phyloP scores from a whole-genome alignment of 805 yeast genomes.

The Hanseniaspora vineae region DNA sequence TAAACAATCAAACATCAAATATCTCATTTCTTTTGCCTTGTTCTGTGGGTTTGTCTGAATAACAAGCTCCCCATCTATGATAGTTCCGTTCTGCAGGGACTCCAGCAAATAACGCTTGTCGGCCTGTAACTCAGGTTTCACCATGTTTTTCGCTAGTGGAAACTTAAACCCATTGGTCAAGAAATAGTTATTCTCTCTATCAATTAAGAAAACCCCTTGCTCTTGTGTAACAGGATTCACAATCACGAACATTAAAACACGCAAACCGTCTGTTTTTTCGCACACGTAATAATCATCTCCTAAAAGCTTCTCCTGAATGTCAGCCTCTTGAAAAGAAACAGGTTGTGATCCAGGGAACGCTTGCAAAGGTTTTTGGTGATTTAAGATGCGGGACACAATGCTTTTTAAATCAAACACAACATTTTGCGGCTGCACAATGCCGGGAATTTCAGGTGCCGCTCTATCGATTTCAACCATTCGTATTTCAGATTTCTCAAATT shows the following conservation, averaged over 20 bases:
- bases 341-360: slow-evolving; percentile 92
- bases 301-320: slow-evolving; percentile 47
- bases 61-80: slow-evolving; percentile 91
- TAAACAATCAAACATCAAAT: slow-evolving; percentile 82
- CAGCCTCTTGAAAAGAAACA: slow-evolving; percentile 69
- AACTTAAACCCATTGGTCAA: slow-evolving; percentile 76
- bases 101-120: slow-evolving; percentile 17
- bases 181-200: slow-evolving; percentile 78
- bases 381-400: slow-evolving; percentile 51
- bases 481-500: too few relatives aligned
- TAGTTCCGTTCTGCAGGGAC: slow-evolving; percentile 71
- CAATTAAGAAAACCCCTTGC: slow-evolving; percentile 81
- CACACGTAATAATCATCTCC: slow-evolving; percentile 82
- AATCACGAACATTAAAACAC: slow-evolving; percentile 64
- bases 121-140: slow-evolving; percentile 7
- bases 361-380: slow-evolving; percentile 34
- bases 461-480: slow-evolving; percentile 17
- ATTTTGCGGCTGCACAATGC: slow-evolving; percentile 59
- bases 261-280: slow-evolving; percentile 88
- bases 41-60: slow-evolving; percentile 44
- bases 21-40: slow-evolving; percentile 55
- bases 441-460: slow-evolving; percentile 78
- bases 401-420: slow-evolving; percentile 55
- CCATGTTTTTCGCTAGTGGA: slow-evolving; percentile 34
- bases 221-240: slow-evolving; percentile 56